Conservation (phyloP, 192 early-diverging fungal genomes). For the Mortierella alpina region DNA sequence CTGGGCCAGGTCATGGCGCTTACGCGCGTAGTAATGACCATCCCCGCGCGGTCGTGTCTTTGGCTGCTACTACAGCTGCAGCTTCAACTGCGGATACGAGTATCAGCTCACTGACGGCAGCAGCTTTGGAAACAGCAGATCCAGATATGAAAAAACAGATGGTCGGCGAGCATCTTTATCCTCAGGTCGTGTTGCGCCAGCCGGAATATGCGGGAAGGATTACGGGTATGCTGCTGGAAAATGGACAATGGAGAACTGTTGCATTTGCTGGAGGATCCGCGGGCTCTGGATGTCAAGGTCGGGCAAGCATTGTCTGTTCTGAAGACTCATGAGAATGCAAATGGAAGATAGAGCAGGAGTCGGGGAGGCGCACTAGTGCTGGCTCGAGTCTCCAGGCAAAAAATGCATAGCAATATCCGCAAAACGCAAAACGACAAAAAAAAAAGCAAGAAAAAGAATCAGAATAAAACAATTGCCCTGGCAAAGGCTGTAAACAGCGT, state of each 20-base stretch:
- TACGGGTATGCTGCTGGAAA: slow-evolving; percentile 98
- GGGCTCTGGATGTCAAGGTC: slow-evolving; percentile 54
- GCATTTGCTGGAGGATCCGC: slow-evolving; percentile 83
- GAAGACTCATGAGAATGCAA: slow-evolving; percentile 23
- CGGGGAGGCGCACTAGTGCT: not conserved
- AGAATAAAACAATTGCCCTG: slow-evolving; percentile 9
- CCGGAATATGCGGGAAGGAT: slow-evolving; percentile 91
- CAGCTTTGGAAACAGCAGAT: slow-evolving; percentile 79
- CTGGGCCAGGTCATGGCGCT: slow-evolving; percentile 36
- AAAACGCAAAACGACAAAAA: slow-evolving; percentile 10
- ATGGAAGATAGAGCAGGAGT: slow-evolving; percentile 6
- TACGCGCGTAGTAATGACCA: slow-evolving; percentile 33
- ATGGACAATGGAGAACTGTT: slow-evolving; percentile 97
- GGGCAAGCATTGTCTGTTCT: slow-evolving; percentile 37
- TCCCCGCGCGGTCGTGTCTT: slow-evolving; percentile 5
- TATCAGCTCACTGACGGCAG: slow-evolving; percentile 67
- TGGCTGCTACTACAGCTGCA: slow-evolving; percentile 21
- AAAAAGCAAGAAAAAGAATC: not conserved
- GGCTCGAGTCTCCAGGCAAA: not conserved
- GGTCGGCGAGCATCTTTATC: slow-evolving; percentile 95
- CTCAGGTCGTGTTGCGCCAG: slow-evolving; percentile 77
- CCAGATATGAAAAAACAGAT: slow-evolving; percentile 93
- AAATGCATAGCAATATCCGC: not conserved
- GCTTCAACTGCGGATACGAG: slow-evolving; percentile 28
- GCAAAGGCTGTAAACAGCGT: slow-evolving; percentile 31